phyloP scores from a whole-genome alignment of 352 stramenopile genomes.

The Phytophthora fragariae region DNA sequence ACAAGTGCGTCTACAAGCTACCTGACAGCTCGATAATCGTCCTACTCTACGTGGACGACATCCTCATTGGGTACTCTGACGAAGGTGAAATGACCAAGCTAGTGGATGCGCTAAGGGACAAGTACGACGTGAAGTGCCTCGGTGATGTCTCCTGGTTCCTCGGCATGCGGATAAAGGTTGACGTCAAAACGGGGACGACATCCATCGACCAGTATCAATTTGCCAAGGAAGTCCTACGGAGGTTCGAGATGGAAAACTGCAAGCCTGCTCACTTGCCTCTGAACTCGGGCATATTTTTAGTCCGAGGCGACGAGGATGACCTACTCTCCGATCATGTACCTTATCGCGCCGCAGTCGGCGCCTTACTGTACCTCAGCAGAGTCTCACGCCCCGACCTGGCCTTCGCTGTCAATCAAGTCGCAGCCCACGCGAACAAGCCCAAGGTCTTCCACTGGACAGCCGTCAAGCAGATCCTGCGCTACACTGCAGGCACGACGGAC shows the following conservation, averaged over 20 bases:
- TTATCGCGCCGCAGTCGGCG: not conserved
- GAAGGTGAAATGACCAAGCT: not conserved
- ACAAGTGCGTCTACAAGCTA: not conserved
- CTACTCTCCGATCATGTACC: not conserved
- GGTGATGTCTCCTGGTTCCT: slow-evolving; percentile 12
- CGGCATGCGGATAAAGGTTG: not conserved
- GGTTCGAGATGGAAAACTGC: slow-evolving; percentile 12
- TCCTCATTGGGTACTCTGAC: slow-evolving; percentile 8
- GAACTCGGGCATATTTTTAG: slow-evolving; percentile 7
- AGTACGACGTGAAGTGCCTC: slow-evolving; percentile 15
- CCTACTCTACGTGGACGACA: slow-evolving; percentile 10
- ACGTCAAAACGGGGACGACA: not conserved
- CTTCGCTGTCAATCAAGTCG: slow-evolving; percentile 5
- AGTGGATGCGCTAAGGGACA: not conserved
- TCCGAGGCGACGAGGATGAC: not conserved
- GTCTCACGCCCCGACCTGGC: slow-evolving; percentile 11
- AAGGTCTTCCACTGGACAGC: not conserved
- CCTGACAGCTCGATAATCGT: not conserved
- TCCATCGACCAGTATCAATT: slow-evolving; percentile 12
- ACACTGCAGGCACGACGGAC: not conserved
- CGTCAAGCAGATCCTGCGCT: slow-evolving; percentile 3
- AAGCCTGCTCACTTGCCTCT: not conserved
- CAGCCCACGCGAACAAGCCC: not conserved
- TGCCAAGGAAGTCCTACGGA: not conserved
- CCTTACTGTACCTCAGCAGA: slow-evolving; percentile 5